Conservation (phyloP, 1,139 yeast genomes). For the Kurtzmaniella quercitrusa region DNA sequence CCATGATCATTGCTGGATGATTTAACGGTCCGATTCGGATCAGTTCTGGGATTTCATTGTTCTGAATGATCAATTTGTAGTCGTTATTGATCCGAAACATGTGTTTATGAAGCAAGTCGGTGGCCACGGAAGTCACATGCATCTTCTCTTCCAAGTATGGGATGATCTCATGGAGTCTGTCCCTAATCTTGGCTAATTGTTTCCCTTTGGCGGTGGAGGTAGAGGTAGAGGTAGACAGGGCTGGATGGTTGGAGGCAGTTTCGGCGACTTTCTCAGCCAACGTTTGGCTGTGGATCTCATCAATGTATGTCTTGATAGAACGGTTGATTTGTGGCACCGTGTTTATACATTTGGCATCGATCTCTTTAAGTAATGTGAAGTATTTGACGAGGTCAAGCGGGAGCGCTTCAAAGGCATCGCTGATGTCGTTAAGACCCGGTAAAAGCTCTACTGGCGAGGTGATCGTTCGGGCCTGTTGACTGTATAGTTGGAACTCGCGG, state of each 20-base stretch:
- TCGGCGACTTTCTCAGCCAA: constrained; percentile 8
- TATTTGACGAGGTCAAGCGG: constrained; percentile 83
- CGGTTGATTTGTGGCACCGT: constrained; percentile 64
- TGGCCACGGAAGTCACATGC: constrained; percentile 93
- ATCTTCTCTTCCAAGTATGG: constrained; percentile 95
- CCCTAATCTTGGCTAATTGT: constrained; percentile 37
- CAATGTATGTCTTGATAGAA: constrained; percentile 54
- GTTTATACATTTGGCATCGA: constrained; percentile 87
- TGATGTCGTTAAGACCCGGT: constrained; percentile 88
- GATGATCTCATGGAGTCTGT: constrained; percentile 63
- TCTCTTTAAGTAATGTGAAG: constrained; percentile 83
- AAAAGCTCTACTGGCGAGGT: constrained; percentile 44
- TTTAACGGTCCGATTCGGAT: constrained; percentile 68
- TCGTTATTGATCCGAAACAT: constrained; percentile 74
- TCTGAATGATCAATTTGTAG: constrained; percentile 62
- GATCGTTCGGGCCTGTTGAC: constrained; percentile 29
- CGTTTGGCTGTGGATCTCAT: constrained; percentile 26
- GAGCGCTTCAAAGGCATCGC: constrained; percentile 88
- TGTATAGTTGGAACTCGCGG: constrained; percentile 31
- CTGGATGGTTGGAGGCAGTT: not conserved
- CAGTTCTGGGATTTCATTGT: constrained; percentile 70
- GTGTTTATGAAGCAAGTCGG: constrained; percentile 70
- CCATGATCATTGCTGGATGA: constrained; percentile 83
- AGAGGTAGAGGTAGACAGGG: no score
- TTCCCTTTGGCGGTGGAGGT: constrained; percentile 17